Conservation (phyloP, 2,329 filamentous ascomycete species). For the Aaosphaeria pasadenensis region DNA sequence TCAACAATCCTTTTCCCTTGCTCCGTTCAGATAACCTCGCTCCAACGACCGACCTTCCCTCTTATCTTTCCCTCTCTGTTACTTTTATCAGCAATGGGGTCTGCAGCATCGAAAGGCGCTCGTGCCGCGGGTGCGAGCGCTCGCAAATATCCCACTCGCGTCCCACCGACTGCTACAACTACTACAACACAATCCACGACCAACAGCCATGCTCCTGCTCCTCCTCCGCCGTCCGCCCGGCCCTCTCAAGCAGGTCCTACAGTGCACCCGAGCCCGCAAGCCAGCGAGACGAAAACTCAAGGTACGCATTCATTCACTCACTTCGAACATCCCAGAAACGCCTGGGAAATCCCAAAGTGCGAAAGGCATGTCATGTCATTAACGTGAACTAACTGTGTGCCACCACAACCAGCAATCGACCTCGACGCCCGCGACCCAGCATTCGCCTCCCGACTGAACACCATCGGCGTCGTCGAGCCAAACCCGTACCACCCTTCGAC, state of each 20-base stretch:
- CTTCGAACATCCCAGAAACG: too few relatives aligned
- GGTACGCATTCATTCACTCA: conserved; percentile 19
- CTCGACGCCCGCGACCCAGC: conserved; percentile 60
- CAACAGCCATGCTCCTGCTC: conserved; percentile 16
- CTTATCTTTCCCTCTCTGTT: too few relatives aligned
- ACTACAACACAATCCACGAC: not conserved
- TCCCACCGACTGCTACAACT: conserved; percentile 31
- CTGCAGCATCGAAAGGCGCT: conserved; percentile 56
- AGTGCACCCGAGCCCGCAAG: conserved; percentile 39
- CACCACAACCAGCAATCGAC: conserved; percentile 48
- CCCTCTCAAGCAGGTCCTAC: conserved; percentile 36
- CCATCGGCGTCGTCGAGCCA: conserved; percentile 57
- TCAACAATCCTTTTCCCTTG: not conserved
- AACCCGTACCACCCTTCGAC: conserved; percentile 56
- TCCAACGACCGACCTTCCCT: too few relatives aligned
- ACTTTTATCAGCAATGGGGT: conserved; percentile 48
- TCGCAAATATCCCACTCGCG: conserved; percentile 55
- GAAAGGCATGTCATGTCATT: too few relatives aligned
- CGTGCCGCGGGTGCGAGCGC: conserved; percentile 49
- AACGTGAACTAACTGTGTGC: not conserved
- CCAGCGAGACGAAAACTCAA: conserved; percentile 37
- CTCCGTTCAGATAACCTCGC: not conserved
- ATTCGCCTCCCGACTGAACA: conserved; percentile 78
- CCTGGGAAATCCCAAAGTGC: not conserved
- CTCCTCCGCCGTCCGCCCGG: conserved; percentile 25